Evolutionary conservation across 2,329 filamentous ascomycete species (phyloP).

Genomic region (Raffaelea arxii): DNA sequence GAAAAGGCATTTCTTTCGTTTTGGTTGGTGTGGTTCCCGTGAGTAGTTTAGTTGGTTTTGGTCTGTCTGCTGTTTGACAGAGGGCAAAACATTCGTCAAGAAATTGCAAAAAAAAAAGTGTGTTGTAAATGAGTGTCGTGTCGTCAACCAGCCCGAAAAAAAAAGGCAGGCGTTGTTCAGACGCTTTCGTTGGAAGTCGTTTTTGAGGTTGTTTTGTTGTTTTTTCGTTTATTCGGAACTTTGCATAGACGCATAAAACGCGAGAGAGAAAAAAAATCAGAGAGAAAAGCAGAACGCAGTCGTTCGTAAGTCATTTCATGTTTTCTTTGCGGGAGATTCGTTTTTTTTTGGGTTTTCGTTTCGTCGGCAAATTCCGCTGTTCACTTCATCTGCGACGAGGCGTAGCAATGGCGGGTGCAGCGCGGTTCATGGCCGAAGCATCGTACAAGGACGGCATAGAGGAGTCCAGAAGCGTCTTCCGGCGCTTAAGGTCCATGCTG

Average conservation of each 20-base stretch:
- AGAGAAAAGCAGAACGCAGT: not conserved
- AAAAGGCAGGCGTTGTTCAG: not conserved
- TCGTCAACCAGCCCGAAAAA: not conserved
- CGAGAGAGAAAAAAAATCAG: not conserved
- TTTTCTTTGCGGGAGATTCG: not conserved
- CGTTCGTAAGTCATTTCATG: not conserved
- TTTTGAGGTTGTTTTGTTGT: not conserved
- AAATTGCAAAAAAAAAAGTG: conserved; percentile 3
- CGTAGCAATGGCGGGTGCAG: conserved; percentile 18
- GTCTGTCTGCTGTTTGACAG: not conserved
- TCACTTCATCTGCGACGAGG: conserved; percentile 16
- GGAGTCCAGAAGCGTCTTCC: conserved; percentile 22
- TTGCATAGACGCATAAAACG: not conserved
- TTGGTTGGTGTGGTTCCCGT: not conserved
- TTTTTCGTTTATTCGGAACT: not conserved
- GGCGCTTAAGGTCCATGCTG: conserved; percentile 24
- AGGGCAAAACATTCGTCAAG: conserved; percentile 2
- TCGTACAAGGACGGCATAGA: conserved; percentile 23
- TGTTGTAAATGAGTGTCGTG: not conserved
- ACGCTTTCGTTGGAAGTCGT: not conserved
- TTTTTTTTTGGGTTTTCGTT: no score
- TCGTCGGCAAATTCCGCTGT: not conserved
- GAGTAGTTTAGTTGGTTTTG: not conserved
- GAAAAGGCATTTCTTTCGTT: not conserved
- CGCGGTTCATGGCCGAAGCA: conserved; percentile 12